A percentile compares a stretch with the other conserved stretches of the same genome.
These are phyloP conservation scores for Carpinus viminea DNA, from an alignment of 306 rosid genomes.

Conservation along the genomic window DNA sequence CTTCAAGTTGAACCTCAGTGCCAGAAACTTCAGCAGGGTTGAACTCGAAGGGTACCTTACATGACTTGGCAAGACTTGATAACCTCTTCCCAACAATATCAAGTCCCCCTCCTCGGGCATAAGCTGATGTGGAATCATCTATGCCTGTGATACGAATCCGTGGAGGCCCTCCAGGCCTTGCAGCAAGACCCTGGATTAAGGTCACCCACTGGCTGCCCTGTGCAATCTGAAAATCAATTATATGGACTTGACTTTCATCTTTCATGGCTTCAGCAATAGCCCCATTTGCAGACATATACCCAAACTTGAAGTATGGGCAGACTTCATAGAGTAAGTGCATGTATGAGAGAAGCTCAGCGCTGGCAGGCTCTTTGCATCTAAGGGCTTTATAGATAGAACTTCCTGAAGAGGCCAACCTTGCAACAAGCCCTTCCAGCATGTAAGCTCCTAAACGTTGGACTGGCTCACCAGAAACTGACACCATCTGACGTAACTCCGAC, in stretches of 20 bases:
- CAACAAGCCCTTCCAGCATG: slow-evolving; percentile 83
- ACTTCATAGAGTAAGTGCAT: slow-evolving; percentile 82
- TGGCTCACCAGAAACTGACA: slow-evolving; percentile 77
- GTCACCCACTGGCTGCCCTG: slow-evolving; percentile 90
- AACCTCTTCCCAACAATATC: slow-evolving; percentile 64
- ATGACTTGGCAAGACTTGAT: slow-evolving; percentile 56
- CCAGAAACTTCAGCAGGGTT: slow-evolving; percentile 44
- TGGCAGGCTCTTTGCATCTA: slow-evolving; percentile 79
- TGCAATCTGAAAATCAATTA: slow-evolving; percentile 85
- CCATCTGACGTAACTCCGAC: slow-evolving; percentile 66
- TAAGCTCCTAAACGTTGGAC: slow-evolving; percentile 85
- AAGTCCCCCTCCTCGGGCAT: slow-evolving; percentile 82
- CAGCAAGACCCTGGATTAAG: slow-evolving; percentile 72
- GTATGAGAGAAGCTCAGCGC: slow-evolving; percentile 68
- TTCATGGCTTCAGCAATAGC: slow-evolving; percentile 84
- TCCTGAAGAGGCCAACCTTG: slow-evolving; percentile 81
- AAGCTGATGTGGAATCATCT: slow-evolving; percentile 74
- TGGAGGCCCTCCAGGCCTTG: slow-evolving; percentile 79
- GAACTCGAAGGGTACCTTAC: slow-evolving; percentile 72
- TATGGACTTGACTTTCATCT: slow-evolving; percentile 65
- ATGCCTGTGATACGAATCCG: slow-evolving; percentile 67
- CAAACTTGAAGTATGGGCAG: slow-evolving; percentile 84
- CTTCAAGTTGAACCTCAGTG: slow-evolving; percentile 53
- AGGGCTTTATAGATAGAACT: slow-evolving; percentile 72
- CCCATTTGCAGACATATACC: slow-evolving; percentile 91